Evolutionary conservation across 768 basidiomycete genomes (phyloP).

Genomic region (Panus rudis): DNA sequence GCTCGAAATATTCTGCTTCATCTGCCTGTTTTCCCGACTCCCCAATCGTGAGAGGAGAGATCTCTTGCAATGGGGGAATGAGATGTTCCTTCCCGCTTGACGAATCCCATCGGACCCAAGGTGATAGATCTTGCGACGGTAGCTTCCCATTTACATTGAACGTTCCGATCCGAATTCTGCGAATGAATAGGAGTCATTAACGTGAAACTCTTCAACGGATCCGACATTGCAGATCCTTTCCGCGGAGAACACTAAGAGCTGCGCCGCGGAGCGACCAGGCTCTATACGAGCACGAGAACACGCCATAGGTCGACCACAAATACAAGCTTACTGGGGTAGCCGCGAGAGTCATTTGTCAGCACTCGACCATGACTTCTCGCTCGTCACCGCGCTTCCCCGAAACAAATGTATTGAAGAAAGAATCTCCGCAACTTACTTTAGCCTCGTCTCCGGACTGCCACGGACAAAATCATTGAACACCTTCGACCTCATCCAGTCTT

Average conservation of each 20-base stretch:
- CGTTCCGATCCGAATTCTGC: slow-evolving; percentile 64
- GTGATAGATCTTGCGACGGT: slow-evolving; percentile 64
- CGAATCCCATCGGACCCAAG: slow-evolving; percentile 48
- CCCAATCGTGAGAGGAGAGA: slow-evolving; percentile 19
- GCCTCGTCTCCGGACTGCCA: too few species aligned
- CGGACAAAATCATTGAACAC: too few species aligned
- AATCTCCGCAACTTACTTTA: slow-evolving; percentile 2
- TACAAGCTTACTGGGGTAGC: too few species aligned
- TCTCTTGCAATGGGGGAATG: slow-evolving; percentile 18
- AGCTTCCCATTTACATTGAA: slow-evolving; percentile 82
- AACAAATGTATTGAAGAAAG: too few species aligned
- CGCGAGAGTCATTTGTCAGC: background rate
- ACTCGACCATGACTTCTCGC: background rate
- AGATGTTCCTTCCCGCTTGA: slow-evolving; percentile 5
- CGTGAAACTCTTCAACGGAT: too few species aligned
- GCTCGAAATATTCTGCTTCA: background rate
- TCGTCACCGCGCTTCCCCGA: too few species aligned
- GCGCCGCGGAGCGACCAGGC: too few species aligned
- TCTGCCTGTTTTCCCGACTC: slow-evolving; percentile 2
- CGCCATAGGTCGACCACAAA: too few species aligned
- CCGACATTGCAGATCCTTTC: too few species aligned
- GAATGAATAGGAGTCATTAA: too few species aligned
- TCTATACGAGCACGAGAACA: too few species aligned
- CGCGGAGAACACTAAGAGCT: too few species aligned
- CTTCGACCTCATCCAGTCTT: slow-evolving; percentile 52